Evolutionary conservation across 345 rosid genomes (phyloP).

Genomic region (Mallotus nudiflorus): DNA sequence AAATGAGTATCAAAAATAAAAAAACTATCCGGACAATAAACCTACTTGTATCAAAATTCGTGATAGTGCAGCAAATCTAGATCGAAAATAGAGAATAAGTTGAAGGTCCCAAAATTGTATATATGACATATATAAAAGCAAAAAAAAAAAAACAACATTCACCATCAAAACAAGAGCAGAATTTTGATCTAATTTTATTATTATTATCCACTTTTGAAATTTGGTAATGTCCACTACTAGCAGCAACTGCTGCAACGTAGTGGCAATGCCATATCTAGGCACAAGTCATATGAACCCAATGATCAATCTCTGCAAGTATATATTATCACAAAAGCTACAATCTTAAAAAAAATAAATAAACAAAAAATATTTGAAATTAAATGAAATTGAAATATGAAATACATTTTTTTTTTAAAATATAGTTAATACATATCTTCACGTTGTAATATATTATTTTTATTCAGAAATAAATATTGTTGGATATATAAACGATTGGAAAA

Average conservation of each 20-base stretch:
- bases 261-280: constrained; percentile 21
- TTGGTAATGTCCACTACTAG: too few relatives aligned
- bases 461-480: too few relatives aligned
- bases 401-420: too few relatives aligned
- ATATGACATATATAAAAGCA: constrained; percentile 6
- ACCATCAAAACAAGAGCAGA: constrained; percentile 1
- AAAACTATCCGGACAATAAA: too few relatives aligned
- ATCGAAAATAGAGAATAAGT: background rate
- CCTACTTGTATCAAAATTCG: constrained; percentile 3
- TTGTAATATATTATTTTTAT: too few relatives aligned
- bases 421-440: too few relatives aligned
- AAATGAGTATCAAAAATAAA: background rate
- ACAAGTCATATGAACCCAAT: constrained; percentile 25
- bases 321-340: background rate
- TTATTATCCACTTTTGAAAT: too few relatives aligned
- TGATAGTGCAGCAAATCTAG: constrained; percentile 10
- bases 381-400: too few relatives aligned
- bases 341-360: too few relatives aligned
- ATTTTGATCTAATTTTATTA: too few relatives aligned
- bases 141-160: constrained; percentile 4
- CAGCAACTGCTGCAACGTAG: background rate
- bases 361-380: too few relatives aligned
- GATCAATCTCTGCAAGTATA: constrained; percentile 19
- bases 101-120: background rate
- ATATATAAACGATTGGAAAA: too few relatives aligned